Conservation (phyloP, 345 rosid genomes). For the Orychophragmus violaceus region DNA sequence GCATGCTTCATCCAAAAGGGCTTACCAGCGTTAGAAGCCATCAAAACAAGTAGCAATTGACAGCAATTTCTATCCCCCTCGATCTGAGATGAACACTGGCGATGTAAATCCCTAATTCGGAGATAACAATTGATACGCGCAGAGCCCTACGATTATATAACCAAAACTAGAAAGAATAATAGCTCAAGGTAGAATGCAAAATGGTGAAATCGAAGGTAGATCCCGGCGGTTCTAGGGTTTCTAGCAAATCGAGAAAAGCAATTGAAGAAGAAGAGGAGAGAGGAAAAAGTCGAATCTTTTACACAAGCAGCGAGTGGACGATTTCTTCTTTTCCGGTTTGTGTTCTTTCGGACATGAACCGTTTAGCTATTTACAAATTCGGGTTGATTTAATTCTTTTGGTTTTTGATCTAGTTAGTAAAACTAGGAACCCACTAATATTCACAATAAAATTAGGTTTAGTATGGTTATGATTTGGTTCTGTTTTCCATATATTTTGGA, state of each 20-base stretch:
- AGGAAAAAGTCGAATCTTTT: background rate
- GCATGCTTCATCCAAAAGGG: constrained; percentile 97
- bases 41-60: background rate
- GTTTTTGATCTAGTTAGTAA: too few species aligned
- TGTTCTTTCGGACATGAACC: too few species aligned
- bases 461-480: too few species aligned
- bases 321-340: background rate
- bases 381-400: too few species aligned
- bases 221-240: constrained; percentile 23
- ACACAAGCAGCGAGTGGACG: constrained; percentile 1
- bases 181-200: background rate
- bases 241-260: constrained; percentile 4
- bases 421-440: too few species aligned
- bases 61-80: background rate
- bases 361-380: too few species aligned
- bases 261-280: background rate
- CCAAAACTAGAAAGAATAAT: background rate
- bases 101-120: background rate
- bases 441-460: too few species aligned
- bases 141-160: constrained; percentile 21
- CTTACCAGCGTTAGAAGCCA: constrained; percentile 51
- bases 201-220: constrained; percentile 5
- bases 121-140: background rate
- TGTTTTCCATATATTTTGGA: too few species aligned
- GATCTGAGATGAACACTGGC: background rate